These are phyloP conservation scores for Phytophthora macrochlamydospora DNA, from an alignment of 352 stramenopile genomes.

Conservation along the genomic window DNA sequence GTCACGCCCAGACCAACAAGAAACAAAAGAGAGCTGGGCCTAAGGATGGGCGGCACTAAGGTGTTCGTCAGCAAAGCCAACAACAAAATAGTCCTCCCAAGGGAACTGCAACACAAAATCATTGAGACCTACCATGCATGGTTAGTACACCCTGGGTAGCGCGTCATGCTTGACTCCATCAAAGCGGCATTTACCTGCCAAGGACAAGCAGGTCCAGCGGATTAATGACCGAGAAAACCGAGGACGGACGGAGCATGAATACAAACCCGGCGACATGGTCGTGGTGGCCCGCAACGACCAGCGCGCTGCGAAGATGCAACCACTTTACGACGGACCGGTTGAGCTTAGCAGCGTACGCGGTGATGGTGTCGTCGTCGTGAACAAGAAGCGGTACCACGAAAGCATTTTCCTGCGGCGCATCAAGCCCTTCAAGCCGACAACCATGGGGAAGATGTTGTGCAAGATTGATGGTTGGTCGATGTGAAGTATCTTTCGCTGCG, in stretches of 20 bases:
- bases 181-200: not conserved
- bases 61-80: not conserved
- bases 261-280: not conserved
- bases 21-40: slow-evolving; percentile 11
- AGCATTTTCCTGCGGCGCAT: not conserved
- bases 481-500: too few species aligned
- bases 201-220: not conserved
- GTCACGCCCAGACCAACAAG: slow-evolving; percentile 12
- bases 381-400: not conserved
- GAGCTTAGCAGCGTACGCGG: not conserved
- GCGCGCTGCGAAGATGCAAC: not conserved
- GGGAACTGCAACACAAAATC: not conserved
- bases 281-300: not conserved
- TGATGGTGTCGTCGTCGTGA: not conserved
- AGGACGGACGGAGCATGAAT: not conserved
- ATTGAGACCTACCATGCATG: not conserved
- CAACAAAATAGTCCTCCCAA: not conserved
- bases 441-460: not conserved
- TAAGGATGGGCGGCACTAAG: slow-evolving; percentile 1
- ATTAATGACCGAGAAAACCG: not conserved
- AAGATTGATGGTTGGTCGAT: not conserved
- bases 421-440: not conserved
- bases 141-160: not conserved
- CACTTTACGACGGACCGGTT: not conserved
- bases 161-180: not conserved